Evolutionary conservation across 257 asterid species (phyloP).

Genomic region (Euphrasia confusa): DNA sequence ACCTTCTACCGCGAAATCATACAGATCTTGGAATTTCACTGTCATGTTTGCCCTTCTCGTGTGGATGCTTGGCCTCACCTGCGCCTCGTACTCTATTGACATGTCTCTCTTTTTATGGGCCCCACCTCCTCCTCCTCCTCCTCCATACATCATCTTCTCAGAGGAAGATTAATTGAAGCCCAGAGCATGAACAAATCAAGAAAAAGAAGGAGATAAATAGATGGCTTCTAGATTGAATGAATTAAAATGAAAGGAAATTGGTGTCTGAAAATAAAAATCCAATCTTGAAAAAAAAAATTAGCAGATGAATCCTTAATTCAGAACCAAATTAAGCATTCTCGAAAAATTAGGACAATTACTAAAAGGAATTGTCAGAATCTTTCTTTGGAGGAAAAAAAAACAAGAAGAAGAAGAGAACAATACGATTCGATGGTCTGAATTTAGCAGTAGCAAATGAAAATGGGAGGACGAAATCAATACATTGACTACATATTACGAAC

Average conservation of each 20-base stretch:
- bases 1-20: constrained; percentile 89
- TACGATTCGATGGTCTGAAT: constrained; percentile 11
- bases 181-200: background rate
- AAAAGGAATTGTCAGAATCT: too few relatives aligned
- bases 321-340: too few relatives aligned
- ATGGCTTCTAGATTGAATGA: too few relatives aligned
- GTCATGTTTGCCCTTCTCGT: constrained; percentile 85
- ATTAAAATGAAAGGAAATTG: too few relatives aligned
- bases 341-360: too few relatives aligned
- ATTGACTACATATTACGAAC: background rate
- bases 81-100: constrained; percentile 63
- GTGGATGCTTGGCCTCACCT: constrained; percentile 91
- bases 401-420: background rate
- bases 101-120: constrained; percentile 54
- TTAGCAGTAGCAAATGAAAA: constrained; percentile 1
- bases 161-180: constrained; percentile 2
- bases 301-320: too few relatives aligned
- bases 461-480: background rate
- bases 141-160: constrained; percentile 46
- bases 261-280: too few relatives aligned
- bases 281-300: too few relatives aligned
- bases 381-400: constrained; percentile 5
- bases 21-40: constrained; percentile 93
- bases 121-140: constrained; percentile 27
- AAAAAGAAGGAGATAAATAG: too few relatives aligned